Conservation (phyloP, 2,329 filamentous ascomycete genomes). For the Ophiostoma montium region DNA sequence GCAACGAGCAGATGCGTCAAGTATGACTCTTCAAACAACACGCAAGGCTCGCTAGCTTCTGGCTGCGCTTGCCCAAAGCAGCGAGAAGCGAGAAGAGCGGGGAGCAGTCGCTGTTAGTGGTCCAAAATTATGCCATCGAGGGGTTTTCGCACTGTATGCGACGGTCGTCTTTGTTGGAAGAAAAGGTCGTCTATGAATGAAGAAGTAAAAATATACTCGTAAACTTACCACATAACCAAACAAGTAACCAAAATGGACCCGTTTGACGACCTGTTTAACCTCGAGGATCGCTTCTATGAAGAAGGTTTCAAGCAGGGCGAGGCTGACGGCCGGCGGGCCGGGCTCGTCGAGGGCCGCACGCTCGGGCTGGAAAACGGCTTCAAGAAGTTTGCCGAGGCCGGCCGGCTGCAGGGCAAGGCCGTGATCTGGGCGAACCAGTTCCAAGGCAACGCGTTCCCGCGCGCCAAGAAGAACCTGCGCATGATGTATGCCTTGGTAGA, state of each 20-base stretch:
- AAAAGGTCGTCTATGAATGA: too few relatives aligned
- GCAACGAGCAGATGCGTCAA: background rate
- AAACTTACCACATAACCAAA: background rate
- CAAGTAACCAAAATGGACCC: slow-evolving; percentile 24
- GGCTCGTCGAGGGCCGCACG: slow-evolving; percentile 74
- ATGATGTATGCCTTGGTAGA: slow-evolving; percentile 67
- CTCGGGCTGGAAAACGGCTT: slow-evolving; percentile 89
- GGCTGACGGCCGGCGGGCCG: slow-evolving; percentile 61
- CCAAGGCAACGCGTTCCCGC: slow-evolving; percentile 2
- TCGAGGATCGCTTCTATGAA: slow-evolving; percentile 60
- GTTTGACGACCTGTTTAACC: slow-evolving; percentile 42
- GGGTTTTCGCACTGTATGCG: background rate
- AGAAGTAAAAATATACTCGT: too few relatives aligned
- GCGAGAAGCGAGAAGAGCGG: background rate
- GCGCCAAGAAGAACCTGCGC: slow-evolving; percentile 55
- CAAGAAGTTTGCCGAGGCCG: slow-evolving; percentile 77
- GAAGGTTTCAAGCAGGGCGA: slow-evolving; percentile 67
- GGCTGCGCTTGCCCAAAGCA: background rate
- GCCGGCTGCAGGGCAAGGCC: slow-evolving; percentile 62
- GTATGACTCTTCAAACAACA: background rate
- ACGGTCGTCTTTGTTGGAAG: too few relatives aligned
- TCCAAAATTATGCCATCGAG: background rate
- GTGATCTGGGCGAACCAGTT: slow-evolving; percentile 67
- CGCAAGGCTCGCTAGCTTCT: background rate
- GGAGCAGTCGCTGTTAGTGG: background rate